These are phyloP conservation scores for Neonectria magnoliae DNA, from an alignment of 2,329 filamentous ascomycete species.

Conservation along the genomic window DNA sequence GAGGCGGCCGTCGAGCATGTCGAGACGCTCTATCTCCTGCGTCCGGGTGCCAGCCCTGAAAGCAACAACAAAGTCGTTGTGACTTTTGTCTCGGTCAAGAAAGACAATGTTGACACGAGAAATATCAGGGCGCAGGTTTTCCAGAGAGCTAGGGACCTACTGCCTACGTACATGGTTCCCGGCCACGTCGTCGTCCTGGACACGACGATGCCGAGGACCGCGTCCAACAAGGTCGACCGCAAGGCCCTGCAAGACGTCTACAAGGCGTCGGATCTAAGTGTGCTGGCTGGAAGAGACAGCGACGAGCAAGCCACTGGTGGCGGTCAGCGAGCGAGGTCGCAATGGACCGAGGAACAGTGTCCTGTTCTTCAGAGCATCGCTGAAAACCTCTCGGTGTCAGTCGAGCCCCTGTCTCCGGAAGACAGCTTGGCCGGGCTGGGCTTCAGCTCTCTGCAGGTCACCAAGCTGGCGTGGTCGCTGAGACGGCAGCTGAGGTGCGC, in stretches of 20 bases:
- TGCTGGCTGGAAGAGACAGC: not conserved
- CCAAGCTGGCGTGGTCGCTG: conserved; percentile 38
- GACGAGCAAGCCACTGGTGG: not conserved
- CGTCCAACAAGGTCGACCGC: conserved; percentile 50
- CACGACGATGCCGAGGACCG: conserved; percentile 45
- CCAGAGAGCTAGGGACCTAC: conserved; percentile 17
- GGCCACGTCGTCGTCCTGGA: conserved; percentile 44
- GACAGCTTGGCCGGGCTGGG: conserved; percentile 38
- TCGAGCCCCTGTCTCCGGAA: conserved; percentile 23
- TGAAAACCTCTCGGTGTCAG: conserved; percentile 19
- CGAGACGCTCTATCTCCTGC: conserved; percentile 47
- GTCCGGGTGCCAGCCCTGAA: conserved; percentile 34
- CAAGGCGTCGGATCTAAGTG: conserved; percentile 26
- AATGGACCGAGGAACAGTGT: conserved; percentile 23
- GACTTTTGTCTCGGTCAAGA: conserved; percentile 33
- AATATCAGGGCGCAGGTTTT: conserved; percentile 12
- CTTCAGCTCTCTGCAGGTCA: conserved; percentile 39
- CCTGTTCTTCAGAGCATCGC: conserved; percentile 24
- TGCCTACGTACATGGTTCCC: conserved; percentile 47
- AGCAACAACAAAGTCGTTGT: conserved; percentile 48
- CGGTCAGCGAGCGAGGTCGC: conserved; percentile 4
- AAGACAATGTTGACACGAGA: conserved; percentile 1
- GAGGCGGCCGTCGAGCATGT: conserved; percentile 48
- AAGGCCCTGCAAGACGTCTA: conserved; percentile 42
- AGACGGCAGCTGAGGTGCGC: conserved; percentile 27